Evolutionary conservation across 495 filamentous ascomycete species (phyloP), one percentile per base, ranked within the genome.

Genomic region (Chaetomidium leptoderma): DNA sequence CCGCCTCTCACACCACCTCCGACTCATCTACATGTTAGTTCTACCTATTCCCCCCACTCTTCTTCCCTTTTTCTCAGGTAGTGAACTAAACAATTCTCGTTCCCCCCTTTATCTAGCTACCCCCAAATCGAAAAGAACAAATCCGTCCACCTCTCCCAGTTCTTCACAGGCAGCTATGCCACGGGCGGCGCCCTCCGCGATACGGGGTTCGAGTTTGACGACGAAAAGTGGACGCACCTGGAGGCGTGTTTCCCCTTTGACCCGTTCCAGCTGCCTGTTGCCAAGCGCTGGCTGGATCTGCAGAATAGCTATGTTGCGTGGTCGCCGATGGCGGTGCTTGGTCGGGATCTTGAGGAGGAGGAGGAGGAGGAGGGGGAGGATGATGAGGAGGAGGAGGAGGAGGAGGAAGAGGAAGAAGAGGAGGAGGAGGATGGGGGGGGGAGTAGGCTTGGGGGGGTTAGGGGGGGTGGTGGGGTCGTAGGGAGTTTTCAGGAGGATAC

Each of bases 241-340:
- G 92, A 97, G 59, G 88, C 89, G 0, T 96, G 92, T 70, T 97
- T 97, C 70, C 93, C 95, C 2, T 99, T 99, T 65, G 93, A 99
- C 67, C 93, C 93, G 3, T 97, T 96, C 72, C 84, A 89, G 59
- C 77, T 97, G 13, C 92, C 90, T 0, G 76, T 82, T 48, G 95
- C 91, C 63, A 88, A 86, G 68, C 77, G 83, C 36, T 97, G 95
- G 93, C 61, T 71, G 14, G 69, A 71, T 26, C 65, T 99, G 47
- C 82, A 89, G 47, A 79, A 80, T 4, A 91, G 92, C 62, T 99
- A 97, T 64, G 78, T 91, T 21, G 77, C 86, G 56, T 99, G 92
- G 92, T 82, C 81, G 43, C 80, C 82, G 9, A 83, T 95, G 17
- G 84, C 88, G 1, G 88, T 91, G 2, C 70, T 95, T 6, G 78